phyloP scores from a whole-genome alignment of 2,329 filamentous ascomycete species.

The Ophiognomonia clavigignenti-juglandacearum region DNA sequence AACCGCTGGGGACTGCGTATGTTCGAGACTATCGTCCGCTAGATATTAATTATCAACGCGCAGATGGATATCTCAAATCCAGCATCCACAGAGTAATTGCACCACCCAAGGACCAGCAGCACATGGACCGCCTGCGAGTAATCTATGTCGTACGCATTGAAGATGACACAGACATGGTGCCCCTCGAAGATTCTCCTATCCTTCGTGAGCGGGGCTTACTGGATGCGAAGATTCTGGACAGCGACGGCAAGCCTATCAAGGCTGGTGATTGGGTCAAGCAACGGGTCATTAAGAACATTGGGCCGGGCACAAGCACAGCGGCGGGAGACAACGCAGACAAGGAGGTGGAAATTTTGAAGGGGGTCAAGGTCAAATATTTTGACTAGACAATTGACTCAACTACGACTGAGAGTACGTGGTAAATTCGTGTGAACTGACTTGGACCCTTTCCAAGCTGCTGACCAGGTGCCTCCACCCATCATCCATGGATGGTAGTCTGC shows the following conservation, averaged over 20 bases:
- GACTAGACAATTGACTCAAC: slow-evolving; percentile 3
- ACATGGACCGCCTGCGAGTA: slow-evolving; percentile 37
- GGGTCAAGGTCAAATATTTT: slow-evolving; percentile 15
- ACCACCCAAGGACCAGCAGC: slow-evolving; percentile 29
- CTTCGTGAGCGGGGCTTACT: slow-evolving; percentile 27
- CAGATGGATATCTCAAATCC: slow-evolving; percentile 30
- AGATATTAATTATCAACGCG: background rate
- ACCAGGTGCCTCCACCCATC: too few relatives aligned
- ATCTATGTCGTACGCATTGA: slow-evolving; percentile 41
- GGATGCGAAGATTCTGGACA: slow-evolving; percentile 15
- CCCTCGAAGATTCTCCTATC: slow-evolving; percentile 23
- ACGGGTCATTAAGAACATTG: slow-evolving; percentile 21
- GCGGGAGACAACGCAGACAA: slow-evolving; percentile 16
- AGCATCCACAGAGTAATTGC: slow-evolving; percentile 29
- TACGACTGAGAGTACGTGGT: too few relatives aligned
- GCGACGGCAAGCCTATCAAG: slow-evolving; percentile 21
- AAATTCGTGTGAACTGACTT: too few relatives aligned
- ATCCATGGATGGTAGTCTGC: too few relatives aligned
- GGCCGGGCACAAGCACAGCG: slow-evolving; percentile 3
- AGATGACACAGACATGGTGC: slow-evolving; percentile 24
- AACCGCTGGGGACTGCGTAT: background rate
- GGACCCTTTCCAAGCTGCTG: too few relatives aligned
- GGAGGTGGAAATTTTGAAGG: slow-evolving; percentile 16
- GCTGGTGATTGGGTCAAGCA: slow-evolving; percentile 27
- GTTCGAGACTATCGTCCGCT: background rate